Base-by-base conservation (phyloP, 2,329 filamentous ascomycete genomes). In the Aspergillus hiratsukae region DNA sequence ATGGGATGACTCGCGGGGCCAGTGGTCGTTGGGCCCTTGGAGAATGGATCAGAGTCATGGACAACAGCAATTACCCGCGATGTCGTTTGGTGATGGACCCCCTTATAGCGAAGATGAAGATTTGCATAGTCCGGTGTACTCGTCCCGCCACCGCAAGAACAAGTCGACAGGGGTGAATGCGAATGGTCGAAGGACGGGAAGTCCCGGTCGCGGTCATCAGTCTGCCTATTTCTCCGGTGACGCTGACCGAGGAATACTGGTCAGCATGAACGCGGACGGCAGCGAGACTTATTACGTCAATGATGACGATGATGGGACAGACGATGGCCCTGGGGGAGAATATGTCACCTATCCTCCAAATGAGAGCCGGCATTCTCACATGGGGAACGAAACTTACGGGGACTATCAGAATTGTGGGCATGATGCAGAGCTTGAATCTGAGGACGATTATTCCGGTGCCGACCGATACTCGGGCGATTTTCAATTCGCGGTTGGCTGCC, bases 31-130 rank as follows among this genome's bases (percentile, higher is more conserved):
- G 5, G 79, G 77, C 17, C 75, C 79, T 5, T 81, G 73, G 69
- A 69, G 67, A 46, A 68, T 55, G 62, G 80, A 67, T 75, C 82
- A 64, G 73, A 76, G 81, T 35, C 81, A 83, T 60, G 82, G 80
- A 62, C 87, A 82, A 53, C 84, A 89, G 63, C 88, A 92, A 67
- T 80, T 95, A 17, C 87, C 90, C 9, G 88, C 89, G 21, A 91
- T 94, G 69, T 85, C 90, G 50, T 93, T 94, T 66, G 89, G 85
- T 3, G 91, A 94, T 69, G 92, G 92, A 0, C 92, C 92, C 23
- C 93, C 92, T 2, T 97, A 91, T 78, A 96, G 91, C 73, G 92
- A 97, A 75, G 92, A 97, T 68, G 91, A 97, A 66, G 94, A 97
- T 73, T 81, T 97, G 46, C 90, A 94, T 68, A 96, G 91, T 69